These are phyloP conservation scores for Solanum neorickii DNA, from an alignment of 257 asterid species.

Conservation along the genomic window DNA sequence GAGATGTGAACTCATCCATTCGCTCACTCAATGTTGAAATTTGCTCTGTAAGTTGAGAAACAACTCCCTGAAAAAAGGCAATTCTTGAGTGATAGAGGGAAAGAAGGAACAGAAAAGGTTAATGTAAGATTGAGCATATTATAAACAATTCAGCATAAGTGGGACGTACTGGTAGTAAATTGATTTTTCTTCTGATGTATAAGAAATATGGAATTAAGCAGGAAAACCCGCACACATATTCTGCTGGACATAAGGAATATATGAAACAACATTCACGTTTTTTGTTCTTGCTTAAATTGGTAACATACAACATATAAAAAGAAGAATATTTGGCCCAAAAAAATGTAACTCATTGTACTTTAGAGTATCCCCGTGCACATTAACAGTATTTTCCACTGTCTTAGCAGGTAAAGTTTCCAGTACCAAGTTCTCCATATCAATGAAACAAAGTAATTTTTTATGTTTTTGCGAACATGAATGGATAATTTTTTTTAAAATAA, in stretches of 20 bases:
- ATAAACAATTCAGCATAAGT: background rate
- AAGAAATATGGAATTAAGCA: background rate
- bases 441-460: background rate
- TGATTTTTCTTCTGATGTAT: background rate
- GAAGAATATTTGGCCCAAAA: background rate
- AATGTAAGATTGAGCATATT: background rate
- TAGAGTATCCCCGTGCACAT: background rate
- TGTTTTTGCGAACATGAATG: background rate
- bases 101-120: background rate
- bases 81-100: background rate
- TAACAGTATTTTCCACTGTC: background rate
- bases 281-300: background rate
- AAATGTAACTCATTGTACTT: background rate
- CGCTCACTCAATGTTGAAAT: conserved; percentile 82
- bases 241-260: background rate
- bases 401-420: background rate
- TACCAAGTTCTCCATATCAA: background rate
- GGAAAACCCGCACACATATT: background rate
- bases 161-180: background rate
- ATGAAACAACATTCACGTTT: background rate
- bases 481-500: background rate
- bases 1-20: conserved; percentile 93
- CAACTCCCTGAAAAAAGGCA: conserved; percentile 56
- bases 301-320: background rate
- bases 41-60: conserved; percentile 82